These are phyloP conservation scores for Linanthus parryae DNA, from an alignment of 148 eudicot genomes.

Conservation along the genomic window DNA sequence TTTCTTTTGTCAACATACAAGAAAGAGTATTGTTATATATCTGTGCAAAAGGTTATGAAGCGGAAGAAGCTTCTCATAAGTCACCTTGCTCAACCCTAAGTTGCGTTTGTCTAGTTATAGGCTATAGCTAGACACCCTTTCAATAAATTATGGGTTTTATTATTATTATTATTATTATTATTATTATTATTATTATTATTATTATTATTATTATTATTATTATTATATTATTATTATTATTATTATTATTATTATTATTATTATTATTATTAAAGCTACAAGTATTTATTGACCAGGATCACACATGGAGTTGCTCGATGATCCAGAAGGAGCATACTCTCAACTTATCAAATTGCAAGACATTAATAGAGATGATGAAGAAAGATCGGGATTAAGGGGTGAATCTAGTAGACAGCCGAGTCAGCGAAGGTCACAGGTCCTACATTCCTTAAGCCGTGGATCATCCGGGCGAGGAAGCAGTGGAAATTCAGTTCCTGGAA, in stretches of 20 bases:
- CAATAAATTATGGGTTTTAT: no score
- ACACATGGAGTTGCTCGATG: slow-evolving; percentile 53
- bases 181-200: no score
- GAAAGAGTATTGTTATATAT: no score
- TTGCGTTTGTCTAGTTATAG: no score
- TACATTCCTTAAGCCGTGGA: slow-evolving; percentile 40
- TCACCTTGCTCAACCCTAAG: no score
- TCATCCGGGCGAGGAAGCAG: slow-evolving; percentile 37
- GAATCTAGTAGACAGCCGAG: slow-evolving; percentile 34
- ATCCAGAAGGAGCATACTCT: slow-evolving; percentile 82
- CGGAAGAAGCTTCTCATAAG: no score
- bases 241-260: not conserved
- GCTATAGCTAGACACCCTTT: no score
- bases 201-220: not conserved
- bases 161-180: no score
- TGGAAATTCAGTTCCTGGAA: slow-evolving; percentile 8
- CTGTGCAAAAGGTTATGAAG: no score
- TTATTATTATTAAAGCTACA: not conserved
- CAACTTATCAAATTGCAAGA: slow-evolving; percentile 70
- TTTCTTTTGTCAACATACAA: no score
- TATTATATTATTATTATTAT: not conserved
- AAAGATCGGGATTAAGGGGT: slow-evolving; percentile 8
- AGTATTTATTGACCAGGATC: no score
- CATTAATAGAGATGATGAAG: slow-evolving; percentile 27
- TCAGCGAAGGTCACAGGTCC: slow-evolving; percentile 28